Percentiles rank a stretch among this genome's conserved stretches.
These are phyloP conservation scores for Misopates orontium DNA, from an alignment of 257 asterid species.

Conservation along the genomic window DNA sequence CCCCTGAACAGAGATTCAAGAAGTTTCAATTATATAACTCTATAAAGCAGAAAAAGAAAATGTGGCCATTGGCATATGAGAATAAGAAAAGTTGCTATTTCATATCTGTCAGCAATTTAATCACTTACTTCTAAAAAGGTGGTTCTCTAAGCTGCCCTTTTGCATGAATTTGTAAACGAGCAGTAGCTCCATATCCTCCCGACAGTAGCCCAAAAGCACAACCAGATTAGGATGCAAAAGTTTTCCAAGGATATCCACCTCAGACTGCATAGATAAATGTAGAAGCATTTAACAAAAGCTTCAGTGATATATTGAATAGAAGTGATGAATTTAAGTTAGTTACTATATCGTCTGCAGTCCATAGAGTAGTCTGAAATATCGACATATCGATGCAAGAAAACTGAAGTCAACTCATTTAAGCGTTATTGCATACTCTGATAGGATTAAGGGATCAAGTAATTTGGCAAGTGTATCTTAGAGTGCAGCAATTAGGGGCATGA, in stretches of 20 bases:
- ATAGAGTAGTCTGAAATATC: too few species aligned
- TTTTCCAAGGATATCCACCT: slow-evolving; percentile 79
- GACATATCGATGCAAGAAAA: too few species aligned
- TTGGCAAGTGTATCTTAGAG: too few species aligned
- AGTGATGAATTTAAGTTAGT: too few species aligned
- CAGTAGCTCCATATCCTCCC: slow-evolving; percentile 74
- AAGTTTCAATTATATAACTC: neutral
- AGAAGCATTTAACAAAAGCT: too few species aligned
- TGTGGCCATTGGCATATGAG: neutral
- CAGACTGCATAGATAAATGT: slow-evolving; percentile 50
- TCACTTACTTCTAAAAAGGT: slow-evolving; percentile 82
- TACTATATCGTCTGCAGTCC: too few species aligned
- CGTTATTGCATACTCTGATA: too few species aligned
- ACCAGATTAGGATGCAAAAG: slow-evolving; percentile 85
- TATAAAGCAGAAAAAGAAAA: neutral
- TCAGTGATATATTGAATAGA: too few species aligned
- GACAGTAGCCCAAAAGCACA: slow-evolving; percentile 74
- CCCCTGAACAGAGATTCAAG: slow-evolving; percentile 41
- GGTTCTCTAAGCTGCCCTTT: slow-evolving; percentile 97
- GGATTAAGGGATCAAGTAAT: too few species aligned
- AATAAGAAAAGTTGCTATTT: neutral
- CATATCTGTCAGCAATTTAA: too few species aligned
- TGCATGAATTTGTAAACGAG: slow-evolving; percentile 87
- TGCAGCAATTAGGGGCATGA: too few species aligned
- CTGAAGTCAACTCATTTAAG: too few species aligned